phyloP scores from a whole-genome alignment of 2,329 filamentous ascomycete genomes.

The Arachnomyces sp. region DNA sequence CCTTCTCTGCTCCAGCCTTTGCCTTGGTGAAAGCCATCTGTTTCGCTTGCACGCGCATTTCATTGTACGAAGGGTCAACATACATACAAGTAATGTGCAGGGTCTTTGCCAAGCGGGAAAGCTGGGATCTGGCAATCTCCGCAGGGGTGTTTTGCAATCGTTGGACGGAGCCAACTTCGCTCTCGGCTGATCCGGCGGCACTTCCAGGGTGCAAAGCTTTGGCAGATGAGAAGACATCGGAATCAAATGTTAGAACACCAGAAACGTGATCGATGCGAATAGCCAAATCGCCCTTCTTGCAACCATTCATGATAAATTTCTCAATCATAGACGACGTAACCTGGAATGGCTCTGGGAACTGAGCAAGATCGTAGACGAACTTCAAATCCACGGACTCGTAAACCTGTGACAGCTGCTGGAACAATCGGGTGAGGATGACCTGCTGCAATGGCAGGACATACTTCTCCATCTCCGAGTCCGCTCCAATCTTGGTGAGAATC shows the following conservation, averaged over 20 bases:
- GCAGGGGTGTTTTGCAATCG: conserved; percentile 95
- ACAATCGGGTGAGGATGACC: conserved; percentile 94
- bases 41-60: conserved; percentile 70
- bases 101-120: conserved; percentile 82
- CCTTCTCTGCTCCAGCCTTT: conserved; percentile 80
- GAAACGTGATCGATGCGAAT: conserved; percentile 95
- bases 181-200: conserved; percentile 77
- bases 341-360: conserved; percentile 95
- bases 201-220: conserved; percentile 85
- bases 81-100: conserved; percentile 93
- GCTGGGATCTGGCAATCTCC: conserved; percentile 92
- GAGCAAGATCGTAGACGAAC: conserved; percentile 86
- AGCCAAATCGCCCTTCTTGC: conserved; percentile 97
- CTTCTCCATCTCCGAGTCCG: conserved; percentile 92
- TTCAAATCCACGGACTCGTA: conserved; percentile 95
- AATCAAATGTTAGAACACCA: conserved; percentile 92
- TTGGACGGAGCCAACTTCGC: conserved; percentile 76
- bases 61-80: conserved; percentile 82
- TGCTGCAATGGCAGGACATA: conserved; percentile 94
- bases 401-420: conserved; percentile 97
- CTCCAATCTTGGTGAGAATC: conserved; percentile 86
- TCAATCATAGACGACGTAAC: conserved; percentile 85
- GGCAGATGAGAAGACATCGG: conserved; percentile 93
- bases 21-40: conserved; percentile 73
- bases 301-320: conserved; percentile 99